Evolutionary conservation across 1,284 basidiomycete species (phyloP).

Genomic region (Heterobasidion irregulare): DNA sequence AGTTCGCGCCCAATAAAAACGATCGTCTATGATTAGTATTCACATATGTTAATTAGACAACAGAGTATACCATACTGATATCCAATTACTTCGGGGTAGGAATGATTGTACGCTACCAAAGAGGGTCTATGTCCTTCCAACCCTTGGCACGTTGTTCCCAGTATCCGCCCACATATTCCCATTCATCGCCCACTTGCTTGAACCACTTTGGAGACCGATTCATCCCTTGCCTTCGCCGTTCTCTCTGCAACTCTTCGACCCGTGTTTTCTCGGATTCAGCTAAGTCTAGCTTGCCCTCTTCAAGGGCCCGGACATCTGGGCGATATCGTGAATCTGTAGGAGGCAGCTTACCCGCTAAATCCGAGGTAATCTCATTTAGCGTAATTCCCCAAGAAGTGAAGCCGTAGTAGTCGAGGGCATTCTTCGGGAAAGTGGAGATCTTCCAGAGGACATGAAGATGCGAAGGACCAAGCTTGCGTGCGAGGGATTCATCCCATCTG

Average conservation of each 20-base stretch:
- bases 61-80: not conserved
- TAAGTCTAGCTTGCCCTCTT: constrained; percentile 69
- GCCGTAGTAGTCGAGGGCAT: constrained; percentile 71
- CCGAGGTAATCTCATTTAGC: constrained; percentile 73
- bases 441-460: constrained; percentile 74
- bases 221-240: constrained; percentile 47
- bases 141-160: constrained; percentile 66
- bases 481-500: constrained; percentile 77
- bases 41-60: not conserved
- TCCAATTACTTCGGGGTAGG: not conserved
- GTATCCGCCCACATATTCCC: constrained; percentile 73
- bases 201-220: constrained; percentile 68
- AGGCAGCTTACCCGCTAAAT: constrained; percentile 63
- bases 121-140: constrained; percentile 50
- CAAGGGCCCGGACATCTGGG: constrained; percentile 82
- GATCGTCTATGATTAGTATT: not conserved
- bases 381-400: constrained; percentile 76
- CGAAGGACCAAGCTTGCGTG: constrained; percentile 56
- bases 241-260: constrained; percentile 71
- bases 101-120: constrained; percentile 47
- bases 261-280: constrained; percentile 74
- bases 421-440: constrained; percentile 64
- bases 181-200: constrained; percentile 59
- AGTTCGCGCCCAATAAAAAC: not conserved
- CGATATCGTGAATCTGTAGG: constrained; percentile 82